These are phyloP conservation scores for Trypanosoma vivax DNA, from an alignment of 208 protist genomes.

Conservation along the genomic window DNA sequence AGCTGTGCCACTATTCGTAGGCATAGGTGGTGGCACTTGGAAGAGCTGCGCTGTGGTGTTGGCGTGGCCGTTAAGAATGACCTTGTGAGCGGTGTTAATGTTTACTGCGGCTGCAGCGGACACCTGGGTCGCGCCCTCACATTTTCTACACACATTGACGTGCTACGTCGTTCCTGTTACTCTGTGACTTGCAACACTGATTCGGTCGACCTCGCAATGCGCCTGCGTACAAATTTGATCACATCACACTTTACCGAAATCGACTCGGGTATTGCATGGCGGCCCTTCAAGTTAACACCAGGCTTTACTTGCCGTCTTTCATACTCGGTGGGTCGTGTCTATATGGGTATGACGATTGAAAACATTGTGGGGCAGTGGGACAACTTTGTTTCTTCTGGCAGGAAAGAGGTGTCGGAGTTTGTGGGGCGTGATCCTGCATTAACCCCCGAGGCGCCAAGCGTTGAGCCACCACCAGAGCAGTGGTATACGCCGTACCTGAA, in stretches of 20 bases:
- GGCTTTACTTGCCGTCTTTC: slow-evolving; percentile 31
- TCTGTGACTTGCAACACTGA: slow-evolving; percentile 44
- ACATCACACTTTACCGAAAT: slow-evolving; percentile 68
- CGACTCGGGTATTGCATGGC: slow-evolving; percentile 48
- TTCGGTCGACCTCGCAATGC: slow-evolving; percentile 41
- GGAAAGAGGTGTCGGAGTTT: background rate
- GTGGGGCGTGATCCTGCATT: no score
- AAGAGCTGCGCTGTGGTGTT: slow-evolving; percentile 49
- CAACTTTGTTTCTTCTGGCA: background rate
- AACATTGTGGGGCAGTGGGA: slow-evolving; percentile 20
- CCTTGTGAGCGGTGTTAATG: slow-evolving; percentile 58
- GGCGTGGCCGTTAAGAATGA: slow-evolving; percentile 67
- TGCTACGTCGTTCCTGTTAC: slow-evolving; percentile 59
- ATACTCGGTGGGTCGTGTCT: slow-evolving; percentile 36
- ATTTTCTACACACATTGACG: slow-evolving; percentile 61
- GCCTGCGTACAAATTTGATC: slow-evolving; percentile 65
- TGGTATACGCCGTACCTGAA: no score
- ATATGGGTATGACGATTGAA: slow-evolving; percentile 36
- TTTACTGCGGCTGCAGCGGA: slow-evolving; percentile 56
- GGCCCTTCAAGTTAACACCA: slow-evolving; percentile 28
- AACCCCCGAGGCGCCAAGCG: no score
- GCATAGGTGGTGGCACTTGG: slow-evolving; percentile 33
- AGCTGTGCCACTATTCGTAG: background rate
- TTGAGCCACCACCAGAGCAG: no score
- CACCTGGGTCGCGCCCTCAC: slow-evolving; percentile 35